phyloP scores from a whole-genome alignment of 2,329 filamentous ascomycete species.

The Nothopassalora personata region DNA sequence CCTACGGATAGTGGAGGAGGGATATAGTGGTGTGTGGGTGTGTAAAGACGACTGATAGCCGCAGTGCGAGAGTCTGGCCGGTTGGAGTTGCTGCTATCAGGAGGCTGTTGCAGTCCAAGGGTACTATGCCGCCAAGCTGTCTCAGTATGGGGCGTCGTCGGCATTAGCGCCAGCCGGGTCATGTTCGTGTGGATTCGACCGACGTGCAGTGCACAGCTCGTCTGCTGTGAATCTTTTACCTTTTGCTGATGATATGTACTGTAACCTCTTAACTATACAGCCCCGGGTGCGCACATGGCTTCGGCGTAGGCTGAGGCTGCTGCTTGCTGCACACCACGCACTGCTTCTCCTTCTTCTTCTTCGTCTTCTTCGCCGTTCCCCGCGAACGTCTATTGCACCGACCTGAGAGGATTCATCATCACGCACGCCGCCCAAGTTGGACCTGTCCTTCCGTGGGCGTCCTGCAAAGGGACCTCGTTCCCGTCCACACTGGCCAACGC shows the following conservation, averaged over 20 bases:
- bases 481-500: background rate
- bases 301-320: background rate
- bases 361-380: background rate
- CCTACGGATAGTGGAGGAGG: background rate
- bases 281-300: background rate
- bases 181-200: background rate
- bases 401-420: background rate
- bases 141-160: background rate
- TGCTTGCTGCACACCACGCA: background rate
- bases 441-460: too few relatives aligned
- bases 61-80: background rate
- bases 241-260: background rate
- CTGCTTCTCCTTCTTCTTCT: background rate
- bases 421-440: background rate
- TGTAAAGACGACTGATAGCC: background rate
- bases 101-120: background rate
- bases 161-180: background rate
- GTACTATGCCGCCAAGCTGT: background rate
- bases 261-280: background rate
- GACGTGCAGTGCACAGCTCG: background rate
- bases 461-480: background rate
- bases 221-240: background rate
- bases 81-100: background rate
- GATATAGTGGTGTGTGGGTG: background rate
- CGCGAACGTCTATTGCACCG: background rate